Evolutionary conservation across 371 early-diverging fungal genomes (phyloP), one percentile per base, ranked within the genome.

Genomic region (Amoeboaphelidium occidentale): DNA sequence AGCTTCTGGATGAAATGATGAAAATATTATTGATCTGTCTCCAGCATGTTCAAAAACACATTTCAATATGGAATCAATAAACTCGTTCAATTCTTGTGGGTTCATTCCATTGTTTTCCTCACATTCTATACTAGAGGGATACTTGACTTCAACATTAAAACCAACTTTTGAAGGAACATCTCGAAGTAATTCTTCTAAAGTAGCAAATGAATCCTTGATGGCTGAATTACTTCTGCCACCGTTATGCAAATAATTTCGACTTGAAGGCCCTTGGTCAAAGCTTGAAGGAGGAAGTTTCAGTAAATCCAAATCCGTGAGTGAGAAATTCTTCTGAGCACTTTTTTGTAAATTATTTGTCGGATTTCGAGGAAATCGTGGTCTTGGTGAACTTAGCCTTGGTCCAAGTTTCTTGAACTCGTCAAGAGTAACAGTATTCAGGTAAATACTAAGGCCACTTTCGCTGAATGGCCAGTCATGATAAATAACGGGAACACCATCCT

Each of bases 61-160:
- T 22, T 79, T 58, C 1, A 93, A 60, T 43, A 94, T 82, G 14
- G 69, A 62, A 56, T 94, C 92, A 3, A 85, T 77, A 57, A 78
- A 94, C 25, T 68, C 60, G 56, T 94, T 92, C 51, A 87, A 62
- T 56, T 92, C 94, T 47, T 73, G 42, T 62, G 69, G 28, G 52
- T 55, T 25, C 43, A 72, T 53, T 25, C 73, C 68, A 39, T 75
- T n/a, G n/a, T n/a, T 76, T 23, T 65, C 67, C 60, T 84, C 82
- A 13, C 82, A 80, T 56, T 93, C 92, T 51, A 84, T 78, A 20
- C 75, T 62, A 73, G 80, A 76, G 0, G 96, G 93, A 55, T 96
- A 94, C 62, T 97, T 97, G 55, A 96, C 74, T 62, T 97, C 98
- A 49, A 97, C 79, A 54, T 96, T 91, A 55, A 92, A 86, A 4